Base-by-base conservation (phyloP, 768 basidiomycete species). In the Suillus lakei region DNA sequence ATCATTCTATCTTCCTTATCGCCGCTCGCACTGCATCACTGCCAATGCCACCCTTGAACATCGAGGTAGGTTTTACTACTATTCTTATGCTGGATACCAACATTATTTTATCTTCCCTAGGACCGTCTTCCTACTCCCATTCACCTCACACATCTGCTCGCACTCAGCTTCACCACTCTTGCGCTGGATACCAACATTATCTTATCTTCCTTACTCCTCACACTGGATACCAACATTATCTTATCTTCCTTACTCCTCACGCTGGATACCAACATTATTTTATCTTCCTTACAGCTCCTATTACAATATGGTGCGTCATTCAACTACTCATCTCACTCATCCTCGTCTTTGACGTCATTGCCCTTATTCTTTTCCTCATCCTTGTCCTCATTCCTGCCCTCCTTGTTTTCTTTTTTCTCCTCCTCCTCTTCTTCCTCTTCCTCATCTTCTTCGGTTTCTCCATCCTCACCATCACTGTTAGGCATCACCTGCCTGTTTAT, bases 131-230 rank as follows among this genome's bases (percentile, higher is more conserved):
- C 81, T 97, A 66, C 67, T 82, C 0, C 97, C 94, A 72, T 85
- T 98, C 70, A 86, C 89, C 5, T 80, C 86, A 2, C 89, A 91
- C 69, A 79, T 98, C 66, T 91, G 90, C 56, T 84, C 91, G 5
- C 90, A 94, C 73, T 77, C 88, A 0, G 78, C 82, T 2, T 90
- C 89, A 18, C 88, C 12, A 82, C 91, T 51, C 89, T 99, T 64
- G 90, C 99, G 34, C 82, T 97, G 72, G 97, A 99, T 77, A 98
- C 97, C 61, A 98, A 99, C 79, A 92, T 98, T 64, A 82, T 99
- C 0, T 84, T 99, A 15, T 91, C 93, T 0, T 94, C 93, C 0
- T 82, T 98, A 4, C 75, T 87, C 0, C 81, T 91, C n/a, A n/a
- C n/a, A n/a, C n/a, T n/a, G n/a, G n/a, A n/a, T n/a, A n/a, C n/a